These are phyloP conservation scores for Arctium lappa DNA, from an alignment of 129 eudicot species.

Conservation along the genomic window DNA sequence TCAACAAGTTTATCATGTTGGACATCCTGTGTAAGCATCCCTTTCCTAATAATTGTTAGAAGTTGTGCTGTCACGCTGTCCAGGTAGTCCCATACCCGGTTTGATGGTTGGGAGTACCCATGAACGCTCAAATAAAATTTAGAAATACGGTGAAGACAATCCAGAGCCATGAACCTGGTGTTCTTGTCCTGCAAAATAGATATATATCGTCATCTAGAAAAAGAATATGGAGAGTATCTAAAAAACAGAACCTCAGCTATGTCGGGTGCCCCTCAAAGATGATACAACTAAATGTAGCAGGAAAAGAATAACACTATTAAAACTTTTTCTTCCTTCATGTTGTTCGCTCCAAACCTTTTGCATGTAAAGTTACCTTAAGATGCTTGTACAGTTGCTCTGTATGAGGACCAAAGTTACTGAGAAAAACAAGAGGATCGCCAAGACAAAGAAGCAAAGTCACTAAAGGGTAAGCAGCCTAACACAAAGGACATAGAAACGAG, in stretches of 20 bases:
- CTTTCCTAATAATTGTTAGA: slow-evolving; percentile 68
- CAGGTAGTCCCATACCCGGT: slow-evolving; percentile 94
- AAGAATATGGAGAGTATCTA: background rate
- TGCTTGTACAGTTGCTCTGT: slow-evolving; percentile 90
- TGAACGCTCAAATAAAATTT: slow-evolving; percentile 81
- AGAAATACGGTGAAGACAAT: slow-evolving; percentile 77
- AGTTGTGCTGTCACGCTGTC: slow-evolving; percentile 91
- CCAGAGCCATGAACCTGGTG: slow-evolving; percentile 86
- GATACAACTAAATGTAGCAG: background rate
- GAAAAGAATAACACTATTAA: background rate
- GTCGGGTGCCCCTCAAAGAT: background rate
- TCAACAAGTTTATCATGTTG: slow-evolving; percentile 94
- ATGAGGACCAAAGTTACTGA: slow-evolving; percentile 66
- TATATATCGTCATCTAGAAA: slow-evolving; percentile 1
- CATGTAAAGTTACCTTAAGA: slow-evolving; percentile 59
- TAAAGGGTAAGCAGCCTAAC: slow-evolving; percentile 84
- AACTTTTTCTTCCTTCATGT: background rate
- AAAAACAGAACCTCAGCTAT: background rate
- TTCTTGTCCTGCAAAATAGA: slow-evolving; percentile 74
- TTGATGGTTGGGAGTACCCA: slow-evolving; percentile 74
- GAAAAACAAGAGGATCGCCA: slow-evolving; percentile 81
- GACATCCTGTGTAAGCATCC: slow-evolving; percentile 89
- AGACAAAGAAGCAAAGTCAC: slow-evolving; percentile 93
- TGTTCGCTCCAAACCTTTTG: background rate
- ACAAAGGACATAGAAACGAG: background rate